Conservation (phyloP, 2,329 filamentous ascomycete genomes). For the Aspergillus udagawae region DNA sequence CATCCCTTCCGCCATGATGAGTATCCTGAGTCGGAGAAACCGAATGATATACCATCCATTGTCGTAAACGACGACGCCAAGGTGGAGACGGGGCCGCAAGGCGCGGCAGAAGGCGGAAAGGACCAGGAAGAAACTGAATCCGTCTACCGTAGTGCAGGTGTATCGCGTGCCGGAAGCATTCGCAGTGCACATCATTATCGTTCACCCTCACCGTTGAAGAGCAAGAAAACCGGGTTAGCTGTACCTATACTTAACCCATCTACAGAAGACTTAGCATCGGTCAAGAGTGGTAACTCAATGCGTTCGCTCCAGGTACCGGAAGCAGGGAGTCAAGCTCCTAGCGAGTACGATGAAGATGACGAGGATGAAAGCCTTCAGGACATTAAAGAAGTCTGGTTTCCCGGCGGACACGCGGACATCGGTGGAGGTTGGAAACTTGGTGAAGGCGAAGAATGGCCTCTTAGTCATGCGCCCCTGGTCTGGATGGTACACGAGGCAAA, state of each 20-base stretch:
- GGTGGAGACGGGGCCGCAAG: slow-evolving; percentile 1
- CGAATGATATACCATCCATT: slow-evolving; percentile 27
- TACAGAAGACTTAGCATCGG: slow-evolving; percentile 27
- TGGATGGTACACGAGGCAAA: slow-evolving; percentile 67
- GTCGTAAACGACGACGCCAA: slow-evolving; percentile 24
- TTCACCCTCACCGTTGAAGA: slow-evolving; percentile 16
- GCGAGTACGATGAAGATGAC: slow-evolving; percentile 21
- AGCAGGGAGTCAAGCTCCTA: slow-evolving; percentile 3
- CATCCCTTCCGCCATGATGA: slow-evolving; percentile 19
- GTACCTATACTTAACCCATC: slow-evolving; percentile 25
- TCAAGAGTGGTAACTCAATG: slow-evolving; percentile 27
- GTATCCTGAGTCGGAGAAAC: slow-evolving; percentile 6
- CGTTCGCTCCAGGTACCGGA: slow-evolving; percentile 27
- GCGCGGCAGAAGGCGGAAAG: slow-evolving; percentile 5
- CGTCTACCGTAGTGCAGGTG: slow-evolving; percentile 26
- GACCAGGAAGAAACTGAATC: slow-evolving; percentile 20
- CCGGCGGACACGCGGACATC: slow-evolving; percentile 73
- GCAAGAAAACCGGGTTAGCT: slow-evolving; percentile 18
- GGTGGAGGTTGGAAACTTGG: slow-evolving; percentile 69
- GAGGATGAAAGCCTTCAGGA: slow-evolving; percentile 56
- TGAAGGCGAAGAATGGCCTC: slow-evolving; percentile 52
- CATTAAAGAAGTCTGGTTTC: slow-evolving; percentile 71
- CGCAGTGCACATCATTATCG: slow-evolving; percentile 25
- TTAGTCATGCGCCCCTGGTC: slow-evolving; percentile 64
- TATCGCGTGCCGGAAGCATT: slow-evolving; percentile 18